Evolutionary conservation across 2,329 filamentous ascomycete species (phyloP).

Genomic region (Microsporum audouinii): DNA sequence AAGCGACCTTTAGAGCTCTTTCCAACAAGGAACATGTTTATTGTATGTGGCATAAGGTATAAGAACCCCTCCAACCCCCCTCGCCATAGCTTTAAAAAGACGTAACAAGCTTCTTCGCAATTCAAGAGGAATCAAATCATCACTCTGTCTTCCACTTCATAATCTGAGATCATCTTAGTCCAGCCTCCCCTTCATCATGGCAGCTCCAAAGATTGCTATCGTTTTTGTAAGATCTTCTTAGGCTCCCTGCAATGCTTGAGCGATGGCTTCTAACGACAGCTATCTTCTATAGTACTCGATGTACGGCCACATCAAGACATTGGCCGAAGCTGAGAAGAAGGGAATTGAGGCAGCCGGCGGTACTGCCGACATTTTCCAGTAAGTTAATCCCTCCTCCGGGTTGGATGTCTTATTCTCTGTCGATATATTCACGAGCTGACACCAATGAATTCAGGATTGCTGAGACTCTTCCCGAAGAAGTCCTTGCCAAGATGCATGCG

Average conservation of each 20-base stretch:
- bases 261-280: not conserved
- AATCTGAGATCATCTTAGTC: not conserved
- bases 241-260: constrained; percentile 4
- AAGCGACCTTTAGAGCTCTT: too few relatives aligned
- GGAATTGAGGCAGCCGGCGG: constrained; percentile 85
- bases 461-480: constrained; percentile 77
- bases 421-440: not conserved
- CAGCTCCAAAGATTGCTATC: constrained; percentile 88
- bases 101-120: not conserved
- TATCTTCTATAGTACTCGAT: constrained; percentile 61
- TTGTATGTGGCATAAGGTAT: not conserved
- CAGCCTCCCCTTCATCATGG: constrained; percentile 25
- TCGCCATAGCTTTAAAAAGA: not conserved
- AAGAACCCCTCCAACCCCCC: not conserved
- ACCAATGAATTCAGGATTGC: constrained; percentile 44
- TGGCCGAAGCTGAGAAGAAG: constrained; percentile 82
- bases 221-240: constrained; percentile 57
- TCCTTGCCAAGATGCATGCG: constrained; percentile 84
- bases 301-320: constrained; percentile 76
- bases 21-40: not conserved
- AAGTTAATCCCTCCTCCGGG: constrained; percentile 22
- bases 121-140: not conserved
- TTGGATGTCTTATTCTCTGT: not conserved
- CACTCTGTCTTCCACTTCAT: not conserved
- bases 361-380: constrained; percentile 70